phyloP scores from a whole-genome alignment of 495 filamentous ascomycete species.

The Astrothelium macrocarpum region DNA sequence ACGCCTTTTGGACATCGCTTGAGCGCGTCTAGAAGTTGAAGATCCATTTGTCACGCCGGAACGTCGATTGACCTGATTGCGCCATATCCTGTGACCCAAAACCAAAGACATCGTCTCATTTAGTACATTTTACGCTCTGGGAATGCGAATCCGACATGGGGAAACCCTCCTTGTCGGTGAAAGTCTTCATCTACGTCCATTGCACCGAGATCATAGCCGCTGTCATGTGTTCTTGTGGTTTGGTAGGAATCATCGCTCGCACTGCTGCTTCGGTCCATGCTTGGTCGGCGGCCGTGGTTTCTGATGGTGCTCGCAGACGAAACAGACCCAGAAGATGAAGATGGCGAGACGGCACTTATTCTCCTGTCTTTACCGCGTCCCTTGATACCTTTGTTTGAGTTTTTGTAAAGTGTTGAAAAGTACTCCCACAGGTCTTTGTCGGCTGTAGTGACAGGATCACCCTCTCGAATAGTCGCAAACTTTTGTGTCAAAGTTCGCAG shows the following conservation, averaged over 20 bases:
- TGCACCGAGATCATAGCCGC: neutral
- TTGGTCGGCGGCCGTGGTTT: neutral
- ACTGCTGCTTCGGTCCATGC: neutral
- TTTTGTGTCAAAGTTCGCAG: constrained; percentile 62
- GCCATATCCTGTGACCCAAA: neutral
- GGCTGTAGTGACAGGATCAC: constrained; percentile 49
- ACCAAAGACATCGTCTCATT: neutral
- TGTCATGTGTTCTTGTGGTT: constrained; percentile 1
- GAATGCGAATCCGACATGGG: constrained; percentile 3
- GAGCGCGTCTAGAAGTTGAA: neutral
- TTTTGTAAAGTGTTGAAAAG: constrained; percentile 81
- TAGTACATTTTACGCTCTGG: constrained; percentile 3
- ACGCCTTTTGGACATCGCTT: neutral
- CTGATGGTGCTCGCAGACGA: neutral
- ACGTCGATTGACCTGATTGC: neutral
- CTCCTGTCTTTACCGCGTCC: constrained; percentile 75
- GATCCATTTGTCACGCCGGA: neutral
- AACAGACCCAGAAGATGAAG: neutral
- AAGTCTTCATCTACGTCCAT: constrained; percentile 4
- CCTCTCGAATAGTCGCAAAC: constrained; percentile 57
- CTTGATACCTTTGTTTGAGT: constrained; percentile 89
- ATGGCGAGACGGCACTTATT: constrained; percentile 8
- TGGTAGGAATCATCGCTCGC: constrained; percentile 6
- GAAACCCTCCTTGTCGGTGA: neutral
- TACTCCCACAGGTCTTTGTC: constrained; percentile 82